These are phyloP conservation scores for Suaeda aralocaspica DNA, from an alignment of 148 eudicot genomes.

Conservation along the genomic window DNA sequence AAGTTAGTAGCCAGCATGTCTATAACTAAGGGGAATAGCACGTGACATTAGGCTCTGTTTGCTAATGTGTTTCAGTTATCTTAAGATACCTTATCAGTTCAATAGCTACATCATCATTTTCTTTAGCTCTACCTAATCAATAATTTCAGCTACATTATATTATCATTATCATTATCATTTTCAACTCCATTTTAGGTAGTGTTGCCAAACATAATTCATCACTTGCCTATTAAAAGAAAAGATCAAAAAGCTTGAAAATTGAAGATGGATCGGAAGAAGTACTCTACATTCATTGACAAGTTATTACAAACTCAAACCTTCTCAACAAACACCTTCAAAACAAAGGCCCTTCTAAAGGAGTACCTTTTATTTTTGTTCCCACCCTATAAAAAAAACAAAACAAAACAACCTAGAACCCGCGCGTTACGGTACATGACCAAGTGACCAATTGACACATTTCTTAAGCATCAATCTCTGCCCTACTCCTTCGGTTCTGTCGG, in stretches of 20 bases:
- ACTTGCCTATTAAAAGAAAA: too few species aligned
- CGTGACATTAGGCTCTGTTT: too few species aligned
- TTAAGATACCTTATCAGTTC: too few species aligned
- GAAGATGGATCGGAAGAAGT: conserved; percentile 4
- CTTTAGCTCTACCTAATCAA: too few species aligned
- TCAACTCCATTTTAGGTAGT: too few species aligned
- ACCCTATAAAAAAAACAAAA: not conserved
- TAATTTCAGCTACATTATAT: too few species aligned
- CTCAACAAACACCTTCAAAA: conserved; percentile 21
- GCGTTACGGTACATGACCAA: not conserved
- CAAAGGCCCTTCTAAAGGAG: conserved; percentile 16
- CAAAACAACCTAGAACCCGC: not conserved
- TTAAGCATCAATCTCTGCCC: conserved; percentile 35
- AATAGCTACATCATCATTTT: too few species aligned
- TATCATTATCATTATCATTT: too few species aligned
- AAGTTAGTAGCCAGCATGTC: too few species aligned
- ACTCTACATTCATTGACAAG: not conserved
- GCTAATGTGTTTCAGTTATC: too few species aligned
- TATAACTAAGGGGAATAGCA: too few species aligned
- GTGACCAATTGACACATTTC: not conserved
- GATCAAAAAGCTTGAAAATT: not conserved
- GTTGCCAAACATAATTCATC: too few species aligned
- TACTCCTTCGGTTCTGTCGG: conserved; percentile 26
- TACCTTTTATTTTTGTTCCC: conserved; percentile 11
- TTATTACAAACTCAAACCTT: not conserved